Evolutionary conservation across 73 alveolate species (phyloP).

Genomic region (Durusdinium trenchii): DNA sequence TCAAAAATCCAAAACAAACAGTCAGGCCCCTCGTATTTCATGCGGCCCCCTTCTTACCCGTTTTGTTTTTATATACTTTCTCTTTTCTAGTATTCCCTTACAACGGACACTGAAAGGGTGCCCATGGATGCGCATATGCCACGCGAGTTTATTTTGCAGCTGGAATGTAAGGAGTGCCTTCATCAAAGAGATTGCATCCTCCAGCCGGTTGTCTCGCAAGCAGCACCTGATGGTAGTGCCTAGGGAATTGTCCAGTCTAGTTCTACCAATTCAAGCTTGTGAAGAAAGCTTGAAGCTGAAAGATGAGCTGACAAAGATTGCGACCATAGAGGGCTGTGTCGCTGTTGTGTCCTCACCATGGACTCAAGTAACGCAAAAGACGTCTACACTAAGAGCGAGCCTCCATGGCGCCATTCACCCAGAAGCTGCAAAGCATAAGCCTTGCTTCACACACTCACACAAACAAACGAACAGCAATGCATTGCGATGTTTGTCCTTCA

Average conservation of each 20-base stretch:
- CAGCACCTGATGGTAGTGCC: slow-evolving; percentile 19
- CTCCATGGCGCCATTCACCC: neutral
- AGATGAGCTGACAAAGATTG: neutral
- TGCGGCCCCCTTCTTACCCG: too few species aligned
- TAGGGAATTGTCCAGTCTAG: neutral
- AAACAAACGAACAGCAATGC: neutral
- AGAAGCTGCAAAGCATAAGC: slow-evolving; percentile 5
- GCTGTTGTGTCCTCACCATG: neutral
- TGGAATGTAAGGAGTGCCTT: too few species aligned
- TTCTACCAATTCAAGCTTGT: neutral
- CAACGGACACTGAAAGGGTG: too few species aligned
- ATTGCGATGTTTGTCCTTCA: neutral
- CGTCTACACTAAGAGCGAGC: neutral
- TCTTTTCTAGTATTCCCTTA: too few species aligned
- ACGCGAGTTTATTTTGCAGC: too few species aligned
- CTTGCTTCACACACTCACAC: neutral
- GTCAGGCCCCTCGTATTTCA: neutral
- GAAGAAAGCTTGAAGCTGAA: neutral
- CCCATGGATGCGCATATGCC: too few species aligned
- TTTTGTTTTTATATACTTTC: too few species aligned
- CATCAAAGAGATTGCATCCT: slow-evolving; percentile 21
- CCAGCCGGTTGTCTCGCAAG: slow-evolving; percentile 15
- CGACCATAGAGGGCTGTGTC: neutral
- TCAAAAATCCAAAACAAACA: neutral
- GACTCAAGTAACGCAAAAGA: neutral